A percentile compares a stretch with the other conserved stretches of the same genome.
Conservation (phyloP, 2,329 filamentous ascomycete species). For the Leptographium lundbergii region DNA sequence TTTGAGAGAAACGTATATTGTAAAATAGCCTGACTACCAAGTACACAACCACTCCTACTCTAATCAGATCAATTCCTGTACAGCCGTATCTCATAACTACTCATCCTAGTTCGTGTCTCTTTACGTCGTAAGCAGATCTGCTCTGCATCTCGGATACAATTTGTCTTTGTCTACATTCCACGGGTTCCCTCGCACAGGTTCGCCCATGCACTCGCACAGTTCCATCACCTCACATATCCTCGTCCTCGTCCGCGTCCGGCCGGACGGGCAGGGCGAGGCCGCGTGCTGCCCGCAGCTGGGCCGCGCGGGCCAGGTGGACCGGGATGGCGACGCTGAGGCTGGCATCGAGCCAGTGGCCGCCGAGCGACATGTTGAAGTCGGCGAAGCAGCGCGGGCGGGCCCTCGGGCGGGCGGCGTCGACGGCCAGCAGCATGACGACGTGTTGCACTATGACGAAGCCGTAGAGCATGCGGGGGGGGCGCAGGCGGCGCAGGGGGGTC, state of each 20-base stretch:
- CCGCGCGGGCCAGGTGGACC: constrained; percentile 19
- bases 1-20: too few species aligned
- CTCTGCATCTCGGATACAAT: too few species aligned
- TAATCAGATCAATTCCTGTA: too few species aligned
- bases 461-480: constrained; percentile 20
- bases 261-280: constrained; percentile 8
- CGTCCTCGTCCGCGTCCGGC: constrained; percentile 2
- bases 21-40: too few species aligned
- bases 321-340: constrained; percentile 23
- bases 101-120: too few species aligned
- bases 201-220: too few species aligned
- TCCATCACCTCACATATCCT: constrained; percentile 5
- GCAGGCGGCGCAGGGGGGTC: constrained; percentile 1
- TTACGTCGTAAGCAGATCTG: too few species aligned
- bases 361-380: constrained; percentile 19
- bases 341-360: constrained; percentile 23
- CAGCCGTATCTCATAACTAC: too few species aligned
- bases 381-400: constrained; percentile 19
- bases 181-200: too few species aligned
- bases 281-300: constrained; percentile 8
- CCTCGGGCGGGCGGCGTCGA: constrained; percentile 21
- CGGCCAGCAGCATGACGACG: constrained; percentile 30
- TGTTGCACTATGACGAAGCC: constrained; percentile 37
- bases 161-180: neutral
- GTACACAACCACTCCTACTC: too few species aligned